Evolutionary conservation across 139 green algal genomes (phyloP), one percentile per base, ranked within the genome.

Genomic region (Microglena sp.): DNA sequence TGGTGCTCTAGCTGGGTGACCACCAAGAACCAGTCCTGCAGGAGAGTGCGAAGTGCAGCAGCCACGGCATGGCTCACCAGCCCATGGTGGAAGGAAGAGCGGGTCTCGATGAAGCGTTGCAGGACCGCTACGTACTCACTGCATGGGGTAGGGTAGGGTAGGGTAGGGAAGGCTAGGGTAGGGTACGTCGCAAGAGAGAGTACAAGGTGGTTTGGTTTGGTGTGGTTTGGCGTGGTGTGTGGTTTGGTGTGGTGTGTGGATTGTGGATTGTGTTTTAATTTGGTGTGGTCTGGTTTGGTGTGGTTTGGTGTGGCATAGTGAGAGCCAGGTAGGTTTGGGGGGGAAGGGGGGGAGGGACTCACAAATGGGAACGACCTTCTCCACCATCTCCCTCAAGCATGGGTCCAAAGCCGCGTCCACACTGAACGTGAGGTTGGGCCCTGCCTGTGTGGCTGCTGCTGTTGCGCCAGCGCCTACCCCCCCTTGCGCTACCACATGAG

Each of bases 1-100:
- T 86, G 68, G 64, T 89, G 80, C 80, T 96, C 90, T 60, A 96
- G 75, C 82, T 95, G 90, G 6, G 86, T 80, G n/a, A 92, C 77
- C 77, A 95, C 78, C 24, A 95, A 73, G 43, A 82, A 61, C 82
- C 84, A 94, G 71, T 94, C 84, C 2, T 79, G 28, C 55, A 91
- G 73, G 54, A 92, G 72, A 30, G 66, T 27, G 27, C 83, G 65
- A 77, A 96, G 69, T 0, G 81, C 81, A 2, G 84, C 89, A 1
- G 86, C 79, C 33, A 95, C 68, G 4, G 90, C 90, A 61, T 96
- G 84, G 59, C 66, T 75, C 26, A 90, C 85, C 60, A 82, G 73
- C 30, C 66, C 71, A 62, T 1, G 33, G n/a, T 50, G 55, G 31
- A 67, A 67, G 5, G 45, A 56, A 2, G 73, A 81, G n/a, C 86